Base-by-base conservation (phyloP, 306 rosid species). In the Datisca glomerata region DNA sequence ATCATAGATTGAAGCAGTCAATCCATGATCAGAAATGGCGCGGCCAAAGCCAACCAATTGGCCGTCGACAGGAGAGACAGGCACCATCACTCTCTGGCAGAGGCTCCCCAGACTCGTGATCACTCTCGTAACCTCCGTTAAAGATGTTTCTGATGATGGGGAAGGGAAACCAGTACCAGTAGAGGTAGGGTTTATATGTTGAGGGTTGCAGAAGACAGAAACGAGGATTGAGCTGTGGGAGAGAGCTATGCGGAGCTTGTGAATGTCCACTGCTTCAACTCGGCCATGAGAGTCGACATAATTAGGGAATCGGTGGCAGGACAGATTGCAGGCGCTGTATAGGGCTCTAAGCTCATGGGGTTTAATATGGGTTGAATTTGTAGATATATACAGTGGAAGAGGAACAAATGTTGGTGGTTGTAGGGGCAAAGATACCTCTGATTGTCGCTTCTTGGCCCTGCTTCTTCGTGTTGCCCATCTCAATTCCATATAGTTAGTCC, bases 31-130 rank as follows among this genome's bases (percentile, higher is more conserved):
- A 20, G 96, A 73, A 71, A 80, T 66, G 33, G 93, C 93, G 3
- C 93, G 81, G 33, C 93, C 93, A 57, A 85, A 85, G 6, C 93
- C 96, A 1, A 85, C 81, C 71, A 85, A 35, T 8, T 71, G 72
- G 46, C 74, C 72, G 12, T 69, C 54, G 18, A 49, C 53, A 22
- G 93, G 87, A 13, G 73, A 39, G 15, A 71, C 69, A 33, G 84
- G 93, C 55, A 38, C 46, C 53, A 45, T 43, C 51, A 56, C 55
- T 20, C 61, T 51, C 52, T 58, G 63, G 19, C 73, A 28, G 18
- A 73, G 60, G 52, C 66, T 86, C 4, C 52, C 43, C 19, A 75
- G 2, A 14, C 54, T 60, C 36, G n/a, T 17, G 15, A 49, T 35
- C 42, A 15, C 8, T 11, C 6, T 28, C 36, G 13, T n/a, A 6